Evolutionary conservation across 1,139 yeast species (phyloP), one percentile per base, ranked within the genome.

Genomic region (Debaryomyces sp.): DNA sequence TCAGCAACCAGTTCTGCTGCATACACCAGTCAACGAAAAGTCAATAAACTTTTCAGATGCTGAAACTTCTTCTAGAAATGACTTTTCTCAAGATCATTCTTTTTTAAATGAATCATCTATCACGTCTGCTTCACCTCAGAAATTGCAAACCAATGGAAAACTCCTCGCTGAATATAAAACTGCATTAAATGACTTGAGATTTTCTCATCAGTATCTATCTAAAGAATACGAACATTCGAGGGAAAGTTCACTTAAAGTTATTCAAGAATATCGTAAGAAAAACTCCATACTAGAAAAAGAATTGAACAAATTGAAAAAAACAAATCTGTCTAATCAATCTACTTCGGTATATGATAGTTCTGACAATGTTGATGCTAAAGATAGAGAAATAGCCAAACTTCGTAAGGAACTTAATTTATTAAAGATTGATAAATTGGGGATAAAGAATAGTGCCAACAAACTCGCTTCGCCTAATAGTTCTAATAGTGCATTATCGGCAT

Each of bases 221-320:
- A 80, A 81, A 61, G 87, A 83, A 57, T 84, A 76, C 54, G 85
- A 82, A 55, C 77, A 81, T 50, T 82, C 85, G 33, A 70, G 82
- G 50, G 78, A 76, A 38, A 73, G 74, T 50, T 78, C 81, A 36
- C 64, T 71, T 44, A 77, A 75, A 52, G 63, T 76, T 1, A 70
- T 82, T 45, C 80, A 75, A 54, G 78, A 78, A 35, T 74, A 79
- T 55, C 71, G 84, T 29, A 70, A 72, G 56, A 79, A 75, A 54
- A 73, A 74, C 38, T 57, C 65, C 10, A 60, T 62, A 9, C 63
- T 82, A 40, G 85, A 82, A 54, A 78, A 71, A 49, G 77, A 80
- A 49, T 54, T 79, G 7, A 57, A 60, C 9, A 66, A 64, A 23
- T 54, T 66, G 8, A 66, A 66, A 43, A 57, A 59, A 1, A 5